A percentile compares a stretch with the other conserved stretches of the same genome.
phyloP scores from a whole-genome alignment of 257 asterid genomes.

The Solanum chaucha region DNA sequence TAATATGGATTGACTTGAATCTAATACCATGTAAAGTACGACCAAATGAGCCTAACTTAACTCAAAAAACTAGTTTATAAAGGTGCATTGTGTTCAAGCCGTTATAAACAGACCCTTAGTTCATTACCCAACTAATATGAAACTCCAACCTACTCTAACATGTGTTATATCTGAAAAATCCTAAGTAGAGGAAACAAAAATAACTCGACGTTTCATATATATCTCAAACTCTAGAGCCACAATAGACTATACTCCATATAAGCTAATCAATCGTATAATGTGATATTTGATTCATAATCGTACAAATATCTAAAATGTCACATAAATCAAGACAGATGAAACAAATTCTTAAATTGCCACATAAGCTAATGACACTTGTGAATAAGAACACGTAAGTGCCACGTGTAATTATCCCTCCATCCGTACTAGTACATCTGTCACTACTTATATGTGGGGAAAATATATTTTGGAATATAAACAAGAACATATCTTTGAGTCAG shows the following conservation, averaged over 20 bases:
- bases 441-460: background rate
- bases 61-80: background rate
- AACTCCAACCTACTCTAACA: background rate
- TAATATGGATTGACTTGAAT: background rate
- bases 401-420: background rate
- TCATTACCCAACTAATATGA: background rate
- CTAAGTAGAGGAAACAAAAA: background rate
- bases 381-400: background rate
- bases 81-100: background rate
- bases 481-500: conserved; percentile 40
- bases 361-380: background rate
- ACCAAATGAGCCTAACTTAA: background rate
- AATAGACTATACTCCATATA: background rate
- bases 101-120: background rate
- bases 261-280: background rate
- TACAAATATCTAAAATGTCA: background rate
- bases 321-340: background rate
- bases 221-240: background rate
- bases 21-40: background rate
- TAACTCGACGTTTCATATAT: background rate
- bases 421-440: background rate
- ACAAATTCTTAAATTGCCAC: background rate
- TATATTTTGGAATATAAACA: background rate
- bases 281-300: background rate
- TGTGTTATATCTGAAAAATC: too few relatives aligned